A percentile compares a stretch with the other conserved stretches of the same genome.
Conservation (phyloP, 768 basidiomycete genomes). For the Termitomyces sp. region DNA sequence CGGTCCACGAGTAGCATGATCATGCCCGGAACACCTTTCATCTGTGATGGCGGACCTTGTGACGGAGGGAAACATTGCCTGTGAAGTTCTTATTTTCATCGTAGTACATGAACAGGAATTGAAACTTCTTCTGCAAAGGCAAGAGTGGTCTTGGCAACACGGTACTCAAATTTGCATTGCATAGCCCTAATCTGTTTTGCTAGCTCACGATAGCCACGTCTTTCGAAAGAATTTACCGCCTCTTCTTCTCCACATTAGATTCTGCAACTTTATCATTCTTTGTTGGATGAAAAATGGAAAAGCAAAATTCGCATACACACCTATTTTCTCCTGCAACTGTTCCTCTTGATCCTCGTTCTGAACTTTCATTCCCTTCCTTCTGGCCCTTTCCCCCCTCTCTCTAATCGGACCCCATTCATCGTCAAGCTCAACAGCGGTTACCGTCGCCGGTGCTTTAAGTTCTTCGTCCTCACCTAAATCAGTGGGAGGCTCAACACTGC, state of each 20-base stretch:
- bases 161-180: constrained; percentile 90
- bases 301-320: constrained; percentile 3
- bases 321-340: constrained; percentile 18
- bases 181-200: constrained; percentile 75
- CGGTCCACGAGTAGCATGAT: constrained; percentile 97
- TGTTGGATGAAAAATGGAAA: constrained; percentile 4
- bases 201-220: constrained; percentile 89
- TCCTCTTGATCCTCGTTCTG: constrained; percentile 33
- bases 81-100: constrained; percentile 90
- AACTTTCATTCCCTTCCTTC: constrained; percentile 35
- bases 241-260: constrained; percentile 17
- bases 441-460: constrained; percentile 40
- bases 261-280: constrained; percentile 16
- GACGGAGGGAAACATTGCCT: constrained; percentile 88
- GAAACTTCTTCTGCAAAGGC: constrained; percentile 96
- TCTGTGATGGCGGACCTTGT: constrained; percentile 98
- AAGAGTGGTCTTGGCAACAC: constrained; percentile 76
- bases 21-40: constrained; percentile 98
- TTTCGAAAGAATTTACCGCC: constrained; percentile 76
- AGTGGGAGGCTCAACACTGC: constrained; percentile 32
- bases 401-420: constrained; percentile 68
- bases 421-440: constrained; percentile 67
- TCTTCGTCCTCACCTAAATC: constrained; percentile 25
- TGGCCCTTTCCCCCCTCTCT: constrained; percentile 48
- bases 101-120: constrained; percentile 95